A percentile compares a stretch with the other conserved stretches of the same genome.
phyloP scores from a whole-genome alignment of 495 filamentous ascomycete genomes.

The Schizothecium vesticola region DNA sequence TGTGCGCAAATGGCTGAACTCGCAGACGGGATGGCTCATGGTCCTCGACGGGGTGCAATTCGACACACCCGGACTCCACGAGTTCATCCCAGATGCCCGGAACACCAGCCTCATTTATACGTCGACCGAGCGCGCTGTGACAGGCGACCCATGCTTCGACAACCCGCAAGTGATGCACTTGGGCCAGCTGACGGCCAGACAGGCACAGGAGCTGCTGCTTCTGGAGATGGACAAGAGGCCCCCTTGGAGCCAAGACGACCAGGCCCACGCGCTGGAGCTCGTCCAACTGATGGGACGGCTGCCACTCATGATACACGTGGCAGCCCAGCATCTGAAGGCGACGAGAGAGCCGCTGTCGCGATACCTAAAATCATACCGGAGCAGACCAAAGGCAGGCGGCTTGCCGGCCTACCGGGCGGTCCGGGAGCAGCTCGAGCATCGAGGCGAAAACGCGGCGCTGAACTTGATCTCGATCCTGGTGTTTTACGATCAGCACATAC shows the following conservation, averaged over 20 bases:
- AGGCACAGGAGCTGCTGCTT: conserved; percentile 45
- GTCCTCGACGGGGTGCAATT: conserved; percentile 72
- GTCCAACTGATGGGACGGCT: conserved; percentile 66
- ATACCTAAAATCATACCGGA: conserved; percentile 65
- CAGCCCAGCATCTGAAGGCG: conserved; percentile 66
- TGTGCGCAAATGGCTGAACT: conserved; percentile 66
- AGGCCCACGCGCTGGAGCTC: conserved; percentile 56
- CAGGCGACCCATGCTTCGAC: conserved; percentile 63
- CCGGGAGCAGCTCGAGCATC: conserved; percentile 60
- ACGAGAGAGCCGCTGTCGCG: conserved; percentile 64
- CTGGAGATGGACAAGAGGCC: conserved; percentile 51
- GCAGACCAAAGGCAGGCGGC: conserved; percentile 61
- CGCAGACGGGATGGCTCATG: conserved; percentile 66
- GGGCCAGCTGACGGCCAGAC: conserved; percentile 46
- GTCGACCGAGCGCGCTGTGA: conserved; percentile 60
- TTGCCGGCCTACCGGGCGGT: conserved; percentile 62
- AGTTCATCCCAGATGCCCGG: conserved; percentile 65
- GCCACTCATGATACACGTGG: conserved; percentile 73
- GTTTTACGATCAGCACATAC: conserved; percentile 69
- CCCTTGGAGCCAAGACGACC: conserved; percentile 55
- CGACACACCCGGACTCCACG: conserved; percentile 54
- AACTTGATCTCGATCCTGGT: conserved; percentile 70
- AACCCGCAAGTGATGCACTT: conserved; percentile 69
- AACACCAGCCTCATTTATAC: conserved; percentile 73
- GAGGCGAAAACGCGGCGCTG: conserved; percentile 55